Evolutionary conservation across 2,329 filamentous ascomycete genomes (phyloP), one percentile per base, ranked within the genome.

Genomic region (Malbranchea zuffiana): DNA sequence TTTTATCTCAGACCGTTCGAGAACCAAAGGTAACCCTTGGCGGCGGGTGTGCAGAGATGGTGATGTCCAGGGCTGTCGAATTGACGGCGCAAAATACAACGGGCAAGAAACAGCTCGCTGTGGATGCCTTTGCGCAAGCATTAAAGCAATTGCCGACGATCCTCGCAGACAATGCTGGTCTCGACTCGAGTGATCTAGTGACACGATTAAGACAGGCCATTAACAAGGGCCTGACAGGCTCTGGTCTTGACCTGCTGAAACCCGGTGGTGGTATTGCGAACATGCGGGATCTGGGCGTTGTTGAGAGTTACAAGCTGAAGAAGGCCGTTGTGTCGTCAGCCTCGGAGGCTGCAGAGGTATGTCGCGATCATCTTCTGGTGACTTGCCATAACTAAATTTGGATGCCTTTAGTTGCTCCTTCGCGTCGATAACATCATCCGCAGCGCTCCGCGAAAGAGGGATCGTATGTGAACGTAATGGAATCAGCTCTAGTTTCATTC

Each of bases 261-360:
- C 87, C 88, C 2, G 88, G 90, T 26, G 90, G 90, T 42, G 87
- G 86, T 29, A 85, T 98, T 53, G 74, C 84, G 8, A 90, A 98
- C 55, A 98, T 98, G 90, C 75, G 88, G 37, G 85, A 98, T 52
- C 60, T 93, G 32, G 90, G 90, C 29, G 87, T 98, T 18, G 81
- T 98, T 49, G 90, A 98, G 68, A 93, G 85, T 62, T 96, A 95
- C 72, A 98, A 98, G 72, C 67, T 98, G 59, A 98, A 98, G 75
- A 81, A 78, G 59, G 90, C 90, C n/a, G 90, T 98, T 37, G 90
- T 98, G 35, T 92, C 82, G 36, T 94, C 86, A 44, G 90, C 90
- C 15, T 92, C 85, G 41, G 90, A 98, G 66, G 90, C 90, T 45
- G 87, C 90, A 47, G 90, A 98, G 74, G 85, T 92, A 70, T 68